phyloP scores from a whole-genome alignment of 2,329 filamentous ascomycete genomes.

The Periconia macrospinosa region DNA sequence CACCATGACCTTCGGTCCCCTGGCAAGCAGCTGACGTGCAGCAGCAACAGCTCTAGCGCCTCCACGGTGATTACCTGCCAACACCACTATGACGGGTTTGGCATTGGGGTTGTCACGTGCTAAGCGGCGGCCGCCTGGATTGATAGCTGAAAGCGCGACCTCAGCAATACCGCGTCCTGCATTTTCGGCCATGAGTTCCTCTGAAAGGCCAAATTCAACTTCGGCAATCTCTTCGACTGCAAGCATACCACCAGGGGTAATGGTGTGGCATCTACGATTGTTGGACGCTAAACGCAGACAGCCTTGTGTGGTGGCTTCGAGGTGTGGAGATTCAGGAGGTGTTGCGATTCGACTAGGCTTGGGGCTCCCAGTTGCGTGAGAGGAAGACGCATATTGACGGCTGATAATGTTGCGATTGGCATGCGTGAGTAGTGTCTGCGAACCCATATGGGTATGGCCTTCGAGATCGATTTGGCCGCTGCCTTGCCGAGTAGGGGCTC shows the following conservation, averaged over 20 bases:
- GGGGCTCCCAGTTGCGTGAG: slow-evolving; percentile 40
- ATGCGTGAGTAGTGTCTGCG: slow-evolving; percentile 32
- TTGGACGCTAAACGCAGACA: slow-evolving; percentile 57
- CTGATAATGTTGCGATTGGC: slow-evolving; percentile 34
- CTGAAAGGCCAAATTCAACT: slow-evolving; percentile 81
- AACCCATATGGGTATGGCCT: slow-evolving; percentile 22
- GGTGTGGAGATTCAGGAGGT: slow-evolving; percentile 41
- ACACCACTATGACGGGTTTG: slow-evolving; percentile 67
- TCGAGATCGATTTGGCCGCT: slow-evolving; percentile 44
- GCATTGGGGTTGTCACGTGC: slow-evolving; percentile 50
- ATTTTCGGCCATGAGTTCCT: slow-evolving; percentile 91
- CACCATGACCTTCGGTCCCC: slow-evolving; percentile 77
- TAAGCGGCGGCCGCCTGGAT: slow-evolving; percentile 60
- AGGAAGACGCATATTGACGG: slow-evolving; percentile 39
- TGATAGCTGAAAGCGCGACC: slow-evolving; percentile 71
- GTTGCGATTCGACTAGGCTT: slow-evolving; percentile 35
- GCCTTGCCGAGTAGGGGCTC: slow-evolving; percentile 41
- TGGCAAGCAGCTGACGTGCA: slow-evolving; percentile 82
- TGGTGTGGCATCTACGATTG: slow-evolving; percentile 58
- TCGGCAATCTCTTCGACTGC: slow-evolving; percentile 91
- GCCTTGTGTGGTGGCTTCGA: slow-evolving; percentile 27
- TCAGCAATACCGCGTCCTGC: slow-evolving; percentile 87
- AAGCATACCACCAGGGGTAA: slow-evolving; percentile 79
- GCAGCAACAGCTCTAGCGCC: slow-evolving; percentile 84
- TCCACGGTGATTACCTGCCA: slow-evolving; percentile 95